phyloP scores from a whole-genome alignment of 192 early-diverging fungal species.

The Umbelopsis vinacea region DNA sequence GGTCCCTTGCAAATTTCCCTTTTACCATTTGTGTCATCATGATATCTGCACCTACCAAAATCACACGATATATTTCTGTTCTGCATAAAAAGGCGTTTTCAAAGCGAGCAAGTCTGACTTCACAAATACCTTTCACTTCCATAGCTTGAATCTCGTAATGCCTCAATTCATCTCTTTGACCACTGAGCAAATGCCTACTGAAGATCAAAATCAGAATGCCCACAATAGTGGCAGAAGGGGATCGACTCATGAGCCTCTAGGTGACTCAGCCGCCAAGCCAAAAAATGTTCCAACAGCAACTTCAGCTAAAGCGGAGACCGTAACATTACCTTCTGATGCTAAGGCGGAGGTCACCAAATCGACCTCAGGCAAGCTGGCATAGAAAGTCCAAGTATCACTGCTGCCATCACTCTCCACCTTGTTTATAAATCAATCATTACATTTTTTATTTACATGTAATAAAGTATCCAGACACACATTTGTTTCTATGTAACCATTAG shows the following conservation, averaged over 20 bases:
- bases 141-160: background rate
- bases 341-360: background rate
- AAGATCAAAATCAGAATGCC: background rate
- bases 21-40: too few species aligned
- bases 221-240: background rate
- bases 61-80: too few species aligned
- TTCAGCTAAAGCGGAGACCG: background rate
- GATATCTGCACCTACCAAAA: too few species aligned
- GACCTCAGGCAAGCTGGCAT: background rate
- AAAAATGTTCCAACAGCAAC: background rate
- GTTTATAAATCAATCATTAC: constrained; percentile 2
- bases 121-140: background rate
- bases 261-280: background rate
- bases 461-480: background rate
- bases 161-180: constrained; percentile 14
- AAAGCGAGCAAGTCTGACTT: too few species aligned
- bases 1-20: too few species aligned
- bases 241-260: constrained; percentile 6
- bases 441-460: background rate
- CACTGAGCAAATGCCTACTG: background rate
- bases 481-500: too few species aligned
- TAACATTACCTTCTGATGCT: background rate
- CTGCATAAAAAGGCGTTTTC: too few species aligned
- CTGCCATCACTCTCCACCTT: background rate
- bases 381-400: background rate